Base-by-base conservation (phyloP, 179 eudicot species). In the Pouteria campechiana region DNA sequence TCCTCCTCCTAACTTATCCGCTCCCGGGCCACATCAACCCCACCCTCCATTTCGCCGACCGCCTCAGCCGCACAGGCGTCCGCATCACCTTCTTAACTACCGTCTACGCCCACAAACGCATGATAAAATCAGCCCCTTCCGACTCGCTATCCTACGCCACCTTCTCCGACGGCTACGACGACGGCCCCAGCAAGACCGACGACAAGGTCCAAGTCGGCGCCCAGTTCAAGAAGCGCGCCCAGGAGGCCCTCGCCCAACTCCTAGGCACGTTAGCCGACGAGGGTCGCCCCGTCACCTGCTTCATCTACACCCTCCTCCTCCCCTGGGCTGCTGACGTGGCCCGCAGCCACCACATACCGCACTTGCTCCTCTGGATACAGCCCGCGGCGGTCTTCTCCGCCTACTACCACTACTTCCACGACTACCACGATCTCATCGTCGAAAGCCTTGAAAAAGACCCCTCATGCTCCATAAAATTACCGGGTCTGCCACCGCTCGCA, bases 11-110 rank as follows among this genome's bases (percentile, higher is more conserved):
- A 1, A 48, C 74, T 1, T 60, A n/a, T 56, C 75, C 85, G 0
- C 48, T 70, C 2, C 94, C 79, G 52, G 83, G 94, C 44, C 89
- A 76, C 62, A 66, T 83, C 29, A 79, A 79, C 69, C 94, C 94
- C 0, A 54, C 77, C 34, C 65, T 83, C 12, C 67, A 65, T 3
- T 72, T 82, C 33, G 76, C 78, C 2, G 67, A 55, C 29, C 62
- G 66, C n/a, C 71, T 79, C 7, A 39, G 60, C 15, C 28, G 34
- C 6, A 51, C 45, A 17, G 83, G 78, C 22, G 55, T 58, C 4
- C 3, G 41, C 21, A 76, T 82, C 20, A 75, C 83, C 42, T 55
- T 79, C 2, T 22, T 49, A 31, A 73, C 83, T 0, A 39, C 56
- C 16, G 21, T 46, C 24, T 57, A 60, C 9, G 81, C 66, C 25